Conservation (phyloP, 495 filamentous ascomycete species). For the Neurospora tetraspora region DNA sequence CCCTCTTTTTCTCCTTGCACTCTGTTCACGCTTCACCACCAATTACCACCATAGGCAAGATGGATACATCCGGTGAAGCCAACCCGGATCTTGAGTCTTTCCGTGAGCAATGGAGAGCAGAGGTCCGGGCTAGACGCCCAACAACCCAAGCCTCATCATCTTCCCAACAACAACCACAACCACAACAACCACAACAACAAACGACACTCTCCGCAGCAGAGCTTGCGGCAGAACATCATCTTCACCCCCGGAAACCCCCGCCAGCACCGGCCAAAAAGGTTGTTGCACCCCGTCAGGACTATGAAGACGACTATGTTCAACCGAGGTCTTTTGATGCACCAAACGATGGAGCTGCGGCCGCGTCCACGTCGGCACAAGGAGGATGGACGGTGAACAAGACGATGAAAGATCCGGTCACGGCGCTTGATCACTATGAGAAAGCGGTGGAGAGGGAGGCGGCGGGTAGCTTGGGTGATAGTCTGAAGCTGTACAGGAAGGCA, state of each 20-base stretch:
- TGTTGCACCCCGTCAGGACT: background rate
- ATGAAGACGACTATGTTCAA: conserved; percentile 30
- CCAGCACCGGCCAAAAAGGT: conserved; percentile 8
- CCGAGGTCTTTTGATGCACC: conserved; percentile 29
- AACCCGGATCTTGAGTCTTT: conserved; percentile 32
- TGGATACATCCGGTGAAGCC: conserved; percentile 11
- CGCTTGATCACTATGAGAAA: conserved; percentile 85
- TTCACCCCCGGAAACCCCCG: conserved; percentile 5
- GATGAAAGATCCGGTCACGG: conserved; percentile 54
- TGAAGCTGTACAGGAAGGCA: conserved; percentile 81
- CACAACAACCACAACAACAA: conserved; percentile 5
- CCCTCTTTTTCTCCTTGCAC: background rate
- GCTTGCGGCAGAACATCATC: conserved; percentile 1
- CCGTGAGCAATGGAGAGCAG: conserved; percentile 29
- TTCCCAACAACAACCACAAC: conserved; percentile 5
- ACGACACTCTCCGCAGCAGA: background rate
- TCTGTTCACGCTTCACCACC: background rate
- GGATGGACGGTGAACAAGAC: conserved; percentile 10
- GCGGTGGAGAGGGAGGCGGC: conserved; percentile 81
- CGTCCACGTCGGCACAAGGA: conserved; percentile 1
- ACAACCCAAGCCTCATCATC: background rate
- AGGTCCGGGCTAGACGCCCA: conserved; percentile 17
- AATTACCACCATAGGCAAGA: background rate
- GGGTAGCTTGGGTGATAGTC: conserved; percentile 80
- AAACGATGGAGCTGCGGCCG: conserved; percentile 1